Evolutionary conservation across 1,284 basidiomycete genomes (phyloP).

Genomic region (Athelia psychrophila): DNA sequence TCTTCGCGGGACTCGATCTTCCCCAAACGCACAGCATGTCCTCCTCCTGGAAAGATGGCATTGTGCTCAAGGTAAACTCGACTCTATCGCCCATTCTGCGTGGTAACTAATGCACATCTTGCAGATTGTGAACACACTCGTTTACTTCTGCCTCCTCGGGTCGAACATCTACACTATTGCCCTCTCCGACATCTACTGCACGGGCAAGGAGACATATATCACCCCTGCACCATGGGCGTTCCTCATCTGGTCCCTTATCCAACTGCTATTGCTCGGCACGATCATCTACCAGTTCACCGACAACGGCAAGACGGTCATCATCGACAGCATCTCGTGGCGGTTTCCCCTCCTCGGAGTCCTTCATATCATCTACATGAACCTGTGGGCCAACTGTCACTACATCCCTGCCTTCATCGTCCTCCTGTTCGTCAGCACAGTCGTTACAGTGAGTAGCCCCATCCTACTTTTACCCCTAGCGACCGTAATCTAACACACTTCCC

Average conservation of each 20-base stretch:
- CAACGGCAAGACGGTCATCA: too few species aligned
- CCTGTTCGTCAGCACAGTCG: constrained; percentile 79
- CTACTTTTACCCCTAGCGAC: background rate
- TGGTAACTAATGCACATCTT: too few species aligned
- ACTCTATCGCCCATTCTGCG: too few species aligned
- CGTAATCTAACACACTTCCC: too few species aligned
- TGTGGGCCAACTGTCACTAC: constrained; percentile 69
- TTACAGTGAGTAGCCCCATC: constrained; percentile 49
- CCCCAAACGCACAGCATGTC: constrained; percentile 38
- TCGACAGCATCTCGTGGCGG: constrained; percentile 87
- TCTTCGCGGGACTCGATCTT: too few species aligned
- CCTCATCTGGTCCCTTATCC: too few species aligned
- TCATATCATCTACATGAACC: constrained; percentile 82
- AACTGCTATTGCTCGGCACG: too few species aligned
- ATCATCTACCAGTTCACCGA: too few species aligned
- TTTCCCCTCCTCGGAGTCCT: constrained; percentile 84
- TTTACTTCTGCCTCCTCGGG: constrained; percentile 82
- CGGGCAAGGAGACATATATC: constrained; percentile 81
- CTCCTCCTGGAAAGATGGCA: constrained; percentile 69
- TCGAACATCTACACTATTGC: constrained; percentile 87
- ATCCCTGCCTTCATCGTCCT: constrained; percentile 89
- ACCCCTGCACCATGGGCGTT: too few species aligned
- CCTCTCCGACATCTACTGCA: constrained; percentile 65
- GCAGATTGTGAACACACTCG: too few species aligned
- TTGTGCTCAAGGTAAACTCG: constrained; percentile 70